These are phyloP conservation scores for Mortierella sp. DNA, from an alignment of 371 early-diverging fungal genomes.

Conservation along the genomic window DNA sequence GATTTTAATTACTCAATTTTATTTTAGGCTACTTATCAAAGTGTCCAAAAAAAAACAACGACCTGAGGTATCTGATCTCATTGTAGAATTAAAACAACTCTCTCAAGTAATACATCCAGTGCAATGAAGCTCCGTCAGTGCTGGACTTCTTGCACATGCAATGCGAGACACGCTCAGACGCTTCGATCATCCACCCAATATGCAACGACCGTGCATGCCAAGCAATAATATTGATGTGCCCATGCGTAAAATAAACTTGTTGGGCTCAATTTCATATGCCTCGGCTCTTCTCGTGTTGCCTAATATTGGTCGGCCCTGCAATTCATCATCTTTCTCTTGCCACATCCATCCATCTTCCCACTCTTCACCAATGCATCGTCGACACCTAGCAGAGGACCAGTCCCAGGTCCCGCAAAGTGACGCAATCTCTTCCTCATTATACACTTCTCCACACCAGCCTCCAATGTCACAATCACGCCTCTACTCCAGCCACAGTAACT, in stretches of 20 bases:
- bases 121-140: no score
- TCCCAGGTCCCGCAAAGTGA: not conserved
- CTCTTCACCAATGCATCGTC: not conserved
- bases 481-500: not conserved
- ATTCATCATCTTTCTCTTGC: not conserved
- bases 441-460: not conserved
- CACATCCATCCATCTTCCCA: not conserved
- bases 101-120: no score
- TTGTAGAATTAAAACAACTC: no score
- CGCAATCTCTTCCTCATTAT: not conserved
- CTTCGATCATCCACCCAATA: not conserved
- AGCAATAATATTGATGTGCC: not conserved
- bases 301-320: not conserved
- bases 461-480: not conserved
- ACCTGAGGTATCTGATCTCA: no score
- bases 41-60: no score
- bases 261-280: conserved; percentile 6
- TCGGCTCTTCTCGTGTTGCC: not conserved
- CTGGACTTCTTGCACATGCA: no score
- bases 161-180: not conserved
- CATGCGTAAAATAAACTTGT: not conserved
- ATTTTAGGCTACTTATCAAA: no score
- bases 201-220: not conserved
- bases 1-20: no score
- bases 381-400: conserved; percentile 4